Evolutionary conservation across 805 yeast species (phyloP), one percentile per base, ranked within the genome.

Genomic region (Candida golubevii): DNA sequence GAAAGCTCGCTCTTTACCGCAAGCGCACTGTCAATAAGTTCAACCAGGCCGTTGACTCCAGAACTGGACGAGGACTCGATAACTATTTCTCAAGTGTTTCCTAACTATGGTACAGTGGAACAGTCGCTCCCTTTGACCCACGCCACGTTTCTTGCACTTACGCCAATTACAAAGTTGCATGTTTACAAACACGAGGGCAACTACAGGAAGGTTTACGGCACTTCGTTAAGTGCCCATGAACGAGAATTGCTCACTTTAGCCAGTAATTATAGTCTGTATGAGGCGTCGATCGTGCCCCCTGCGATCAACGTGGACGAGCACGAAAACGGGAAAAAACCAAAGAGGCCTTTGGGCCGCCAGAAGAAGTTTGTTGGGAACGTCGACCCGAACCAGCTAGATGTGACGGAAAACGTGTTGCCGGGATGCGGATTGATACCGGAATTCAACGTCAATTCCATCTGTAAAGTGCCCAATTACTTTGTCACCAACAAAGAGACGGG

Each of bases 341-440:
- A 35, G 33, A 66, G 64, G 35, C 60, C 65, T 0, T 42, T 66
- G 36, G 67, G 67, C 13, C 62, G 62, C 36, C 49, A 56, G 8
- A 63, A 62, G 44, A 67, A 68, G 41, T 55, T 57, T 42, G 59
- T 61, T 36, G 58, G 59, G 8, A 60, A 56, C 41, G 54, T 66
- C 8, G 75, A 71, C 51, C 72, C 72, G 7, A 71, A 71, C 50
- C 51, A 58, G 26, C 45, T 67, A n/a, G 75, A 71, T 41, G 62
- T 70, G 42, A 49, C 64, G 5, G 75, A 71, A 41, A 63, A 63
- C 10, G 59, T 68, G 2, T 54, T 71, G 5, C 75, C 75, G 4
- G 76, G 76, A 2, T 72, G 69, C 51, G 76, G 76, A 1, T 66
- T 54, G 35, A 65, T 71, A 35, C 75, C 64, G 33, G 75, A 70